phyloP scores from a whole-genome alignment of 2,329 filamentous ascomycete genomes.

The Pseudogymnoascus pannorum region DNA sequence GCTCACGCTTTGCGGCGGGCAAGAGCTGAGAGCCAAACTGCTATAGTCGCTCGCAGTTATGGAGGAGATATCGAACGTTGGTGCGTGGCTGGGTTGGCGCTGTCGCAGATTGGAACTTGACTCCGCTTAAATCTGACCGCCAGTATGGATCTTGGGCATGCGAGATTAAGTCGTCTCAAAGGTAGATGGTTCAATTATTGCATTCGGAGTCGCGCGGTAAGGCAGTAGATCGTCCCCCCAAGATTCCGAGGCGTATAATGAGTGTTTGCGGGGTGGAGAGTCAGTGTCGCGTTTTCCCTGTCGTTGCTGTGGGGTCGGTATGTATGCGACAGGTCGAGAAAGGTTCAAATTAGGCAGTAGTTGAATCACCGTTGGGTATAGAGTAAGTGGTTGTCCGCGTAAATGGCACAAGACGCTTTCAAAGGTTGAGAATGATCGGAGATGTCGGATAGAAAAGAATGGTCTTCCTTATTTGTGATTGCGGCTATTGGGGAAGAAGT shows the following conservation, averaged over 20 bases:
- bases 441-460: not conserved
- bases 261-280: slow-evolving; percentile 1
- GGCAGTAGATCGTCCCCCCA: not conserved
- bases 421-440: not conserved
- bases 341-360: not conserved
- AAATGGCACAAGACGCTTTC: not conserved
- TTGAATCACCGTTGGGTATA: not conserved
- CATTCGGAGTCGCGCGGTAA: not conserved
- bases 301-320: not conserved
- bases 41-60: not conserved
- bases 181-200: not conserved
- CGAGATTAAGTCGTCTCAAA: not conserved
- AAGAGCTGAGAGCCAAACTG: not conserved
- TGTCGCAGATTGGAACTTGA: not conserved
- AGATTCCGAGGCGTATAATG: not conserved
- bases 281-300: not conserved
- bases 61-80: not conserved
- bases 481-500: not conserved
- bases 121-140: not conserved
- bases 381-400: not conserved
- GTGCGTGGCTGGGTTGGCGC: not conserved
- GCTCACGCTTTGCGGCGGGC: slow-evolving; percentile 4
- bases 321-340: not conserved
- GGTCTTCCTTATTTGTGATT: not conserved
- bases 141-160: not conserved